Conservation (phyloP, 371 early-diverging fungal genomes). For the Lichtheimia ramosa region DNA sequence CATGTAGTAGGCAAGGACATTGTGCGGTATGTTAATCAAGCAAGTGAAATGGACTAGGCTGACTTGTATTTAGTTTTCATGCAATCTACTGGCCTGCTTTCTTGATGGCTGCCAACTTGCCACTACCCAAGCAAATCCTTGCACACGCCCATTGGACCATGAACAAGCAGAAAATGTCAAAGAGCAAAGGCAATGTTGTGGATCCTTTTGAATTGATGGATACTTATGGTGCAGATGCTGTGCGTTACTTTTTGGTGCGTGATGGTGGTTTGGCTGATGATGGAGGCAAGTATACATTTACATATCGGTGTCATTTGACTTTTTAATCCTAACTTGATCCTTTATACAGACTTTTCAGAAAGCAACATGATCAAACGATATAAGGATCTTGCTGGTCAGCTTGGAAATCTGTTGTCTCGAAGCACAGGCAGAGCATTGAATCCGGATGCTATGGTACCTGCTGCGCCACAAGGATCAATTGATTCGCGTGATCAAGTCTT, state of each 20-base stretch:
- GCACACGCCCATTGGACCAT: slow-evolving; percentile 96
- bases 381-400: slow-evolving; percentile 80
- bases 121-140: slow-evolving; percentile 76
- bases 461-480: slow-evolving; percentile 12
- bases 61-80: slow-evolving; percentile 68
- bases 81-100: slow-evolving; percentile 96
- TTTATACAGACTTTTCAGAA: slow-evolving; percentile 69
- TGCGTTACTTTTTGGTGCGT: slow-evolving; percentile 89
- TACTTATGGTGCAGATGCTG: slow-evolving; percentile 80
- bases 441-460: slow-evolving; percentile 50
- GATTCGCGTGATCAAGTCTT: slow-evolving; percentile 39
- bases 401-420: slow-evolving; percentile 86
- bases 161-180: slow-evolving; percentile 90
- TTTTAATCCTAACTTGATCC: background rate
- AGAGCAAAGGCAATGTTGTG: slow-evolving; percentile 88
- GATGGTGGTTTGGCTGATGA: slow-evolving; percentile 90
- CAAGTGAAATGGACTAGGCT: too few relatives aligned
- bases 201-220: slow-evolving; percentile 77
- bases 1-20: slow-evolving; percentile 97
- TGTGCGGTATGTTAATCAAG: slow-evolving; percentile 54
- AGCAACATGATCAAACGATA: slow-evolving; percentile 67
- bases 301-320: background rate
- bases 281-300: slow-evolving; percentile 43
- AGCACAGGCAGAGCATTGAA: slow-evolving; percentile 59
- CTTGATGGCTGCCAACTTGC: slow-evolving; percentile 83